These are phyloP conservation scores for Podospora bellae-mahoneyi DNA, from an alignment of 495 filamentous ascomycete species.

Conservation along the genomic window DNA sequence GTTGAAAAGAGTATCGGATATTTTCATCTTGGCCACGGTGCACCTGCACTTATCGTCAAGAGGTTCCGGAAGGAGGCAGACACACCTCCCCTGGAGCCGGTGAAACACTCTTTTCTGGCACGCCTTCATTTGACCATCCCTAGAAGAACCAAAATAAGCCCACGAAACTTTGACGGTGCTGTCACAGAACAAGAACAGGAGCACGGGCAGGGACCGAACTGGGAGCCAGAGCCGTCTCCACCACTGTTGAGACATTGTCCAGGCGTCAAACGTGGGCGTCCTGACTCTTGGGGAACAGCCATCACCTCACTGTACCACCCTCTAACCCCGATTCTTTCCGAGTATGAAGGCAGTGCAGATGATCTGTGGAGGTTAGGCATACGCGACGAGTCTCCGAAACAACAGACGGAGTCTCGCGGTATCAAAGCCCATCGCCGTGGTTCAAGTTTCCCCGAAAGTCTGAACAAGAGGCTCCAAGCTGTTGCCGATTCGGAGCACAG, in stretches of 20 bases:
- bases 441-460: slow-evolving; percentile 10
- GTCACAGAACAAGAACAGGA: slow-evolving; percentile 3
- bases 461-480: not conserved
- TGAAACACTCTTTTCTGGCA: slow-evolving; percentile 34
- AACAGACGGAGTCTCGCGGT: slow-evolving; percentile 13
- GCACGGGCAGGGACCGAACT: not conserved
- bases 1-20: slow-evolving; percentile 35
- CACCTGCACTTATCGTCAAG: slow-evolving; percentile 26
- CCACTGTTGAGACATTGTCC: not conserved
- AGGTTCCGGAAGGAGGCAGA: slow-evolving; percentile 36
- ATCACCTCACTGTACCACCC: slow-evolving; percentile 3
- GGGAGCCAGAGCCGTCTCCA: slow-evolving; percentile 1
- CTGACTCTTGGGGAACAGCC: slow-evolving; percentile 13
- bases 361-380: slow-evolving; percentile 24
- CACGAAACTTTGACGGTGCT: slow-evolving; percentile 22
- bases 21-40: slow-evolving; percentile 30
- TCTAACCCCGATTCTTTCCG: slow-evolving; percentile 11
- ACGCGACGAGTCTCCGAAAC: slow-evolving; percentile 28
- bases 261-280: slow-evolving; percentile 6
- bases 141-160: slow-evolving; percentile 26
- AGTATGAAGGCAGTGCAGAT: slow-evolving; percentile 20
- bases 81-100: slow-evolving; percentile 13
- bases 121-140: slow-evolving; percentile 35
- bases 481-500: not conserved
- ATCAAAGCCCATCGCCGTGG: slow-evolving; percentile 13